A percentile compares a stretch with the other conserved stretches of the same genome.
phyloP scores from a whole-genome alignment of 495 filamentous ascomycete genomes.

The Aspergillus steynii region DNA sequence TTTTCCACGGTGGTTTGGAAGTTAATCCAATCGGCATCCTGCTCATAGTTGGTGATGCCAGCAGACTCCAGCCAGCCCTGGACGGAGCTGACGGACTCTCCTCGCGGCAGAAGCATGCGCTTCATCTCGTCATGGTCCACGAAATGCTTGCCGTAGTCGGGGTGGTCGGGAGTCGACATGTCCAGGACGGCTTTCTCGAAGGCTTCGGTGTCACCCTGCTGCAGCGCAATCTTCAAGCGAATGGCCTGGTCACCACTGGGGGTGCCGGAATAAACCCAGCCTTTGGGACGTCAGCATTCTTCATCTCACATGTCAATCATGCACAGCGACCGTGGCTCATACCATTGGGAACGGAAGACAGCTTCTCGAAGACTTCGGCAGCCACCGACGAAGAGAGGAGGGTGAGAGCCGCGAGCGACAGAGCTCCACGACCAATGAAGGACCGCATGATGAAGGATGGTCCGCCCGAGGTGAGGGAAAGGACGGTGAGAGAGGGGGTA shows the following conservation, averaged over 20 bases:
- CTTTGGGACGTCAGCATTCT: conserved; percentile 19
- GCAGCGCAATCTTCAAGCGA: conserved; percentile 49
- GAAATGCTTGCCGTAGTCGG: conserved; percentile 65
- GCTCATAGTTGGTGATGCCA: conserved; percentile 48
- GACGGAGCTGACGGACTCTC: conserved; percentile 46
- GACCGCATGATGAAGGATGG: conserved; percentile 29
- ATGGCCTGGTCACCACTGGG: conserved; percentile 34
- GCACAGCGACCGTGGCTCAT: conserved; percentile 7
- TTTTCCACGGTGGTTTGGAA: conserved; percentile 53
- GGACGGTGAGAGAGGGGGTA: background rate
- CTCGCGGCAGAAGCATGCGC: conserved; percentile 52
- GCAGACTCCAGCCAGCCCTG: conserved; percentile 48
- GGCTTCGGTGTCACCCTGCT: conserved; percentile 55
- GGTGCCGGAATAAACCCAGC: conserved; percentile 37
- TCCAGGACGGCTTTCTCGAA: conserved; percentile 60
- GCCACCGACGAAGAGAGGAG: conserved; percentile 37
- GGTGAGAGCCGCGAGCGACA: conserved; percentile 45
- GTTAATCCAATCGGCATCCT: conserved; percentile 64
- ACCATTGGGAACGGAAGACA: conserved; percentile 40
- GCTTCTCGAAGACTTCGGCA: conserved; percentile 40
- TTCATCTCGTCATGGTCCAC: conserved; percentile 53
- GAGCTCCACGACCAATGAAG: conserved; percentile 28
- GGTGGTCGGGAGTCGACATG: conserved; percentile 62
- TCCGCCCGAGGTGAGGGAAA: background rate
- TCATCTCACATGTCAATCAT: background rate